A percentile compares a stretch with the other conserved stretches of the same genome.
Evolutionary conservation across 441 rosid species (phyloP).

Genomic region (Pelargonium myrrhifolium): DNA sequence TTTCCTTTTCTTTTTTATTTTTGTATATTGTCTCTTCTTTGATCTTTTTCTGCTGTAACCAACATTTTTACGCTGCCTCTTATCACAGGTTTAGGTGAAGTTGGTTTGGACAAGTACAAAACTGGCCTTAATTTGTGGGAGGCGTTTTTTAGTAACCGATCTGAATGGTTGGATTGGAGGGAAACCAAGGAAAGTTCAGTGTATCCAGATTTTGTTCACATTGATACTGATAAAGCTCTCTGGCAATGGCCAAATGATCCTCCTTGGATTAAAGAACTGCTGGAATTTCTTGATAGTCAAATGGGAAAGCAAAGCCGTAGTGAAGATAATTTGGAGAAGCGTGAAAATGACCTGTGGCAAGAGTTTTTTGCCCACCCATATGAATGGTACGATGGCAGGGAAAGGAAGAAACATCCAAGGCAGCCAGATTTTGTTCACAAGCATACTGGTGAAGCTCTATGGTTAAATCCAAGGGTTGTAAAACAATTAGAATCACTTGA

Average conservation of each 20-base stretch:
- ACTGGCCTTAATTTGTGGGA: not conserved
- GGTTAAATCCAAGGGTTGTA: slow-evolving; percentile 57
- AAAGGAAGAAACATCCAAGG: slow-evolving; percentile 32
- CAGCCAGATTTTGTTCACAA: slow-evolving; percentile 74
- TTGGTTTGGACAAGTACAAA: slow-evolving; percentile 9
- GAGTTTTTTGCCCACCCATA: slow-evolving; percentile 52
- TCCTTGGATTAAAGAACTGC: not conserved
- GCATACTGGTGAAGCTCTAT: slow-evolving; percentile 59
- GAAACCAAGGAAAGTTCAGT: not conserved
- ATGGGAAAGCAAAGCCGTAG: not conserved
- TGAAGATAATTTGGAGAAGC: slow-evolving; percentile 8
- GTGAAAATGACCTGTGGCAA: slow-evolving; percentile 51
- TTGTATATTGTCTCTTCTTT: not conserved
- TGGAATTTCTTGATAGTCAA: not conserved
- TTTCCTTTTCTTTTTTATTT: too few species aligned
- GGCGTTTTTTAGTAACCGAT: not conserved
- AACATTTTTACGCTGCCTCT: slow-evolving; percentile 12
- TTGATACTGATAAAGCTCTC: not conserved
- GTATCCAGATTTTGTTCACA: not conserved
- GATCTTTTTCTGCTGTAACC: not conserved
- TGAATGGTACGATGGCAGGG: slow-evolving; percentile 89
- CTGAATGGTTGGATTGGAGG: not conserved
- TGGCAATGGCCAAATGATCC: not conserved
- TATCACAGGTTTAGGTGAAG: slow-evolving; percentile 20
- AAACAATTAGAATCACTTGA: slow-evolving; percentile 53